Conservation (phyloP, 139 green algal genomes). For the Volvox reticuliferus region DNA sequence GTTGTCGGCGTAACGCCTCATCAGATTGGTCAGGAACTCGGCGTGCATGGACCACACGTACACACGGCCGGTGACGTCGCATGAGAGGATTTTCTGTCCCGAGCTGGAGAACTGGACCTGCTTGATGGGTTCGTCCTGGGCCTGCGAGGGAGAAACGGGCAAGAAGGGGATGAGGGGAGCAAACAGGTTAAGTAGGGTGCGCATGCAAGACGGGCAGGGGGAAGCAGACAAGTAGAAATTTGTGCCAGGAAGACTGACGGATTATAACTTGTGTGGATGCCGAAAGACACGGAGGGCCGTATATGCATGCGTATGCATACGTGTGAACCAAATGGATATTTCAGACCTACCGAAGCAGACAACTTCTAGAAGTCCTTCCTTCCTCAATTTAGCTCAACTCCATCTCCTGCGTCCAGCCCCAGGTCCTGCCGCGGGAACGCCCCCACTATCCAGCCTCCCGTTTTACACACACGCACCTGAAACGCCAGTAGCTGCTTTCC, state of each 20-base stretch:
- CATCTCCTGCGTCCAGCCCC: too few relatives aligned
- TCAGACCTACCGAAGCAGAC: too few relatives aligned
- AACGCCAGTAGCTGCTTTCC: constrained; percentile 61
- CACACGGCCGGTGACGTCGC: constrained; percentile 55
- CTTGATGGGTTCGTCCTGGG: constrained; percentile 64
- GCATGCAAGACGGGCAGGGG: background rate
- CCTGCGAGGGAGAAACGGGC: background rate
- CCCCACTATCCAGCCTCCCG: too few relatives aligned
- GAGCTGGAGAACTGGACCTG: constrained; percentile 38
- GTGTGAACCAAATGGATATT: too few relatives aligned
- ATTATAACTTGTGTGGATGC: too few relatives aligned
- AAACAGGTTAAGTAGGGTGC: background rate
- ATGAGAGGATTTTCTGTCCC: constrained; percentile 55
- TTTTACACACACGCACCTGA: constrained; percentile 1
- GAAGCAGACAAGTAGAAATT: too few relatives aligned
- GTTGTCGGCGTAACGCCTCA: constrained; percentile 52
- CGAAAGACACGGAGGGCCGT: too few relatives aligned
- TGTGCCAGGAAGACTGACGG: too few relatives aligned
- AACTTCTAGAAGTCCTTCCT: background rate
- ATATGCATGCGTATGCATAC: too few relatives aligned
- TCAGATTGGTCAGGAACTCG: constrained; percentile 60
- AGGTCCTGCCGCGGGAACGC: too few relatives aligned
- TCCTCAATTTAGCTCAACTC: background rate
- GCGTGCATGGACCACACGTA: constrained; percentile 60
- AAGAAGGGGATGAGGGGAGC: background rate